These are phyloP conservation scores for Ceratocystis harringtonii DNA, from an alignment of 2,329 filamentous ascomycete genomes.

Conservation along the genomic window DNA sequence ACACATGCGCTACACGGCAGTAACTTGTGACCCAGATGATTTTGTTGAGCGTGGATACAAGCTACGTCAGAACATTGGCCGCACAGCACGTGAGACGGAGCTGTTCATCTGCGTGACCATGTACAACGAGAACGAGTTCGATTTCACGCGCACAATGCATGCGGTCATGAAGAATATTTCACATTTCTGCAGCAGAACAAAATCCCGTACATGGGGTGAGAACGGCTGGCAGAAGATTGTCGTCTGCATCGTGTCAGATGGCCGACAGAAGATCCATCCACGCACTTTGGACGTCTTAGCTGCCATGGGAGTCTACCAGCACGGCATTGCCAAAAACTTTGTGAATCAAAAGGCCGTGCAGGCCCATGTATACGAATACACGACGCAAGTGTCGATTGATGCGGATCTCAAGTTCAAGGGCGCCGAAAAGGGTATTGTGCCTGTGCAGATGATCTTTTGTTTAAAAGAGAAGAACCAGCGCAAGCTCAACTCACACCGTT, in stretches of 20 bases:
- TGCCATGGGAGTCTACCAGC: conserved; percentile 94
- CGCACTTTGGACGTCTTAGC: conserved; percentile 86
- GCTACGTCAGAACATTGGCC: conserved; percentile 76
- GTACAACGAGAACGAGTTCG: conserved; percentile 97
- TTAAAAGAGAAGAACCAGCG: conserved; percentile 95
- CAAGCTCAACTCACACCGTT: conserved; percentile 95
- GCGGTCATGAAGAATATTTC: conserved; percentile 97
- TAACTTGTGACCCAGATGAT: conserved; percentile 95
- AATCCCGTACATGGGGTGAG: conserved; percentile 92
- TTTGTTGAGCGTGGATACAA: conserved; percentile 83
- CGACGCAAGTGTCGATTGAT: conserved; percentile 91
- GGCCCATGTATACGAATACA: conserved; percentile 97
- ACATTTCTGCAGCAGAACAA: conserved; percentile 84
- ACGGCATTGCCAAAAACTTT: conserved; percentile 95
- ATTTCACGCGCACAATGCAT: conserved; percentile 96
- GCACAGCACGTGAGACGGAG: conserved; percentile 75
- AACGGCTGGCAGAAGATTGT: conserved; percentile 99
- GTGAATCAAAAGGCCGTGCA: conserved; percentile 94
- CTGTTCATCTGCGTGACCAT: conserved; percentile 95
- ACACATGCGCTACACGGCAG: conserved; percentile 95
- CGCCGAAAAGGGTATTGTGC: conserved; percentile 95
- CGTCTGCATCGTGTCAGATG: conserved; percentile 90
- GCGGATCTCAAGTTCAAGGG: conserved; percentile 97
- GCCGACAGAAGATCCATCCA: conserved; percentile 76
- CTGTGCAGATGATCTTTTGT: conserved; percentile 96